Evolutionary conservation across 2,329 filamentous ascomycete genomes (phyloP).

Genomic region (Didymella segeticola): DNA sequence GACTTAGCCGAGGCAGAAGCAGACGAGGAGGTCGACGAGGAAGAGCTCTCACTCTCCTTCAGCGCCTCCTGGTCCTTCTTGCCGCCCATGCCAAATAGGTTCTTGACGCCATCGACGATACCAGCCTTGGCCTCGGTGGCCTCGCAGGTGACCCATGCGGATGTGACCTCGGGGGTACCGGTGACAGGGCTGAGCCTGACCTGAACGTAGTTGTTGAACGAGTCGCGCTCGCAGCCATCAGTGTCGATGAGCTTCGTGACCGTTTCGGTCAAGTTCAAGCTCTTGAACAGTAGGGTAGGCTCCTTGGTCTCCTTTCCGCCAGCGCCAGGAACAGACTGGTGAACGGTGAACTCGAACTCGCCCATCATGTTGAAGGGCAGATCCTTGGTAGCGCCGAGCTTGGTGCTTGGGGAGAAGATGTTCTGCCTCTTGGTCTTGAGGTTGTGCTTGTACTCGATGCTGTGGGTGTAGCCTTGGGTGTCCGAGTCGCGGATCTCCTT

Average conservation of each 20-base stretch:
- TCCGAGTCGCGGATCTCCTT: conserved; percentile 94
- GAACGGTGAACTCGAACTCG: conserved; percentile 82
- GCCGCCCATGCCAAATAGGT: conserved; percentile 90
- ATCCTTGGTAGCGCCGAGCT: conserved; percentile 80
- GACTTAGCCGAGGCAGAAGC: conserved; percentile 49
- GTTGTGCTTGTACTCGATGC: conserved; percentile 76
- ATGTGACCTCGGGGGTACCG: conserved; percentile 79
- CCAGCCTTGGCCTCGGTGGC: conserved; percentile 79
- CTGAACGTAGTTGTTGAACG: conserved; percentile 80
- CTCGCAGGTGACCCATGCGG: conserved; percentile 84
- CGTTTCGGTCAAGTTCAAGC: conserved; percentile 84
- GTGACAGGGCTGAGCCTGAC: conserved; percentile 74
- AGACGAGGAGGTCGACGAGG: conserved; percentile 53
- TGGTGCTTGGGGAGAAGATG: conserved; percentile 80
- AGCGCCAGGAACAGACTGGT: conserved; percentile 69
- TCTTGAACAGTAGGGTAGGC: conserved; percentile 71
- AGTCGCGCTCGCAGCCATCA: conserved; percentile 76
- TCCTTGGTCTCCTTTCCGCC: conserved; percentile 59
- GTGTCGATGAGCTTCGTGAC: conserved; percentile 79
- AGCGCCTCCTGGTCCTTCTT: conserved; percentile 82
- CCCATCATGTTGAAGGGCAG: conserved; percentile 81
- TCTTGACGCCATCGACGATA: conserved; percentile 93
- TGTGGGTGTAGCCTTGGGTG: conserved; percentile 73
- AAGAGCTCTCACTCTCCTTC: conserved; percentile 57
- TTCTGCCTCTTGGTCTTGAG: conserved; percentile 77